Evolutionary conservation across 2,329 filamentous ascomycete species (phyloP), one percentile per base, ranked within the genome.

Genomic region (Rhinocladiella similis): DNA sequence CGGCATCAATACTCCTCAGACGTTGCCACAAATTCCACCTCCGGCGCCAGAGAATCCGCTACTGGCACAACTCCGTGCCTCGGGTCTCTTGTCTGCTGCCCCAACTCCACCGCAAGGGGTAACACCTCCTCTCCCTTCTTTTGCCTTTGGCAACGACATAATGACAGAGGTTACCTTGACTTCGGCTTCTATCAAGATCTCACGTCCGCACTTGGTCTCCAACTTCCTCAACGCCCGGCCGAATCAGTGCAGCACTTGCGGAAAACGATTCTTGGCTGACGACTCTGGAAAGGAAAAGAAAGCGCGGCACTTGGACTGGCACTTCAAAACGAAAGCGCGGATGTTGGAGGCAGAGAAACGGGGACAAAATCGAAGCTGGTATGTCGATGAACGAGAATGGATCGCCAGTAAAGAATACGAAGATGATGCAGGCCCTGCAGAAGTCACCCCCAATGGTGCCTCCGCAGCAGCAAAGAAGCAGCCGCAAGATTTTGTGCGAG

Each of bases 281-380:
- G 84, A 86, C 12, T 85, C 89, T 62, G 93, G 93, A 12, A 89
- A 85, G 66, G 86, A 87, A 69, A 89, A 89, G 77, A 97, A 97
- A 76, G 90, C 87, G 20, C 85, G 88, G 2, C 94, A 99, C 70
- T 87, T 99, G 79, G 94, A 99, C 73, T 99, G 94, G 94, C 94
- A 99, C 73, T 99, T 99, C 76, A 87, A 88, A 54, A 92, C 93
- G 20, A 93, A 97, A 68, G 89, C 92, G 67, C 87, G 91, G 45
- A 90, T 95, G 74, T 86, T 86, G 2, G 93, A 97, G 65, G 87
- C 89, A 13, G 86, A 90, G 68, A 93, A 90, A 70, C 84, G 90
- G 59, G 91, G 90, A 29, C 89, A 95, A 66, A 92, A 95, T 68
- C 87, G 94, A 33, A 95, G 91, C 72, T 97, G 91, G 91, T 97